These are phyloP conservation scores for Mycena venus DNA, from an alignment of 768 basidiomycete species.

Conservation along the genomic window DNA sequence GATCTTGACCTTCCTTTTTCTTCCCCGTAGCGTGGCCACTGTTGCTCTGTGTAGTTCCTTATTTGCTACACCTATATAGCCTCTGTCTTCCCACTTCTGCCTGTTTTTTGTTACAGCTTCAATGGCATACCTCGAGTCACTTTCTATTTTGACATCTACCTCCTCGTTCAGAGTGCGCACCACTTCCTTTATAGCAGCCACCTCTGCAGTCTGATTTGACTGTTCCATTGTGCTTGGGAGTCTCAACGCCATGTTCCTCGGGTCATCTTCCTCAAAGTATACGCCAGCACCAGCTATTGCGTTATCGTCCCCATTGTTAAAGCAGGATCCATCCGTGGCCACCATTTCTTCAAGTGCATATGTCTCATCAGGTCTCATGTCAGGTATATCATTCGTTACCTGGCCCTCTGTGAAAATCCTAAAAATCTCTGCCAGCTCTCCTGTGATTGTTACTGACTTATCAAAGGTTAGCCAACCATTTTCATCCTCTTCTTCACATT, in stretches of 20 bases:
- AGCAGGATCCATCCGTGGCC: slow-evolving; percentile 42
- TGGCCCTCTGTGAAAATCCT: slow-evolving; percentile 24
- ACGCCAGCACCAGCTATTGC: slow-evolving; percentile 37
- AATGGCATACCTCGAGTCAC: too few species aligned
- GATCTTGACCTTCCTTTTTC: slow-evolving; percentile 30
- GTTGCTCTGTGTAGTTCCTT: too few species aligned
- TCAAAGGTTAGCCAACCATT: slow-evolving; percentile 6
- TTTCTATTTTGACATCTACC: slow-evolving; percentile 22
- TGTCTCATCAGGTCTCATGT: background rate
- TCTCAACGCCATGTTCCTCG: slow-evolving; percentile 20
- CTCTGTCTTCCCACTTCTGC: slow-evolving; percentile 39
- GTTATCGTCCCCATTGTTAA: slow-evolving; percentile 30
- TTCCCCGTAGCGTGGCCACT: slow-evolving; percentile 18
- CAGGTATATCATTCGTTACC: background rate
- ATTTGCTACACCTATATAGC: slow-evolving; percentile 32
- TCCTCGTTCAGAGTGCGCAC: background rate
- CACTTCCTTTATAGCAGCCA: slow-evolving; percentile 23
- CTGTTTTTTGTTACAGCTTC: slow-evolving; percentile 37
- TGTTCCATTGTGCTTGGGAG: slow-evolving; percentile 27
- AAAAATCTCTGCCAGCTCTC: slow-evolving; percentile 7
- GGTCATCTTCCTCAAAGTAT: slow-evolving; percentile 32
- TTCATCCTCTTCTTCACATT: background rate
- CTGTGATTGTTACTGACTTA: background rate
- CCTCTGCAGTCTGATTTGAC: slow-evolving; percentile 39
- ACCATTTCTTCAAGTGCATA: background rate